These are phyloP conservation scores for Sarocladium oryzae DNA, from an alignment of 2,329 filamentous ascomycete genomes.

Conservation along the genomic window DNA sequence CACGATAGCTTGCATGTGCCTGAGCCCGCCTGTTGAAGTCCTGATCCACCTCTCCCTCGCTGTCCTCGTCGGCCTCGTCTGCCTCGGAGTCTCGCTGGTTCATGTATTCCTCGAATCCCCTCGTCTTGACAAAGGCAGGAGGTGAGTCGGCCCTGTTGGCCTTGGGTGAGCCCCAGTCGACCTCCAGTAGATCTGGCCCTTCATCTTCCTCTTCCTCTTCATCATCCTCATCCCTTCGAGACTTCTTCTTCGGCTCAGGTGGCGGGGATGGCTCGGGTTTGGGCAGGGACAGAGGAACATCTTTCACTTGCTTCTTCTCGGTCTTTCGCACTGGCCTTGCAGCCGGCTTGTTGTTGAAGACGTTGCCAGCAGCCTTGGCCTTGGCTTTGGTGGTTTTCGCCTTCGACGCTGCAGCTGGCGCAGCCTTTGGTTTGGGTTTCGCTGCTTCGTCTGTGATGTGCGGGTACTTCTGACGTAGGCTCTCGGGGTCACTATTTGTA, in stretches of 20 bases:
- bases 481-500: slow-evolving; percentile 54
- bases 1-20: slow-evolving; percentile 20
- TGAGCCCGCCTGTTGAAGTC: slow-evolving; percentile 36
- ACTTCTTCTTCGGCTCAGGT: slow-evolving; percentile 22
- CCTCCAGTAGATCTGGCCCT: slow-evolving; percentile 48
- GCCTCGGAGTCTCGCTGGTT: slow-evolving; percentile 39
- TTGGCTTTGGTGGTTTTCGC: slow-evolving; percentile 17
- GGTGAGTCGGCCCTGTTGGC: slow-evolving; percentile 36
- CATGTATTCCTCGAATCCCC: slow-evolving; percentile 49
- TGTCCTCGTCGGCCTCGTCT: slow-evolving; percentile 39
- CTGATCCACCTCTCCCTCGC: slow-evolving; percentile 40
- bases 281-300: slow-evolving; percentile 29
- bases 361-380: slow-evolving; percentile 18
- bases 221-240: slow-evolving; percentile 37
- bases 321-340: slow-evolving; percentile 14
- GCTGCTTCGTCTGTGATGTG: slow-evolving; percentile 46
- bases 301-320: slow-evolving; percentile 19
- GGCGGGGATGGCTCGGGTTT: slow-evolving; percentile 19
- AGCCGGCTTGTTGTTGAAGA: slow-evolving; percentile 16
- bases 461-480: slow-evolving; percentile 59
- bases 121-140: slow-evolving; percentile 35
- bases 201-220: slow-evolving; percentile 51
- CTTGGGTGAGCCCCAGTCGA: slow-evolving; percentile 47
- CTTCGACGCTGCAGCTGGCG: slow-evolving; percentile 9
- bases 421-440: slow-evolving; percentile 16